Conservation (phyloP, 371 early-diverging fungal genomes). For the Zychaea mexicana region DNA sequence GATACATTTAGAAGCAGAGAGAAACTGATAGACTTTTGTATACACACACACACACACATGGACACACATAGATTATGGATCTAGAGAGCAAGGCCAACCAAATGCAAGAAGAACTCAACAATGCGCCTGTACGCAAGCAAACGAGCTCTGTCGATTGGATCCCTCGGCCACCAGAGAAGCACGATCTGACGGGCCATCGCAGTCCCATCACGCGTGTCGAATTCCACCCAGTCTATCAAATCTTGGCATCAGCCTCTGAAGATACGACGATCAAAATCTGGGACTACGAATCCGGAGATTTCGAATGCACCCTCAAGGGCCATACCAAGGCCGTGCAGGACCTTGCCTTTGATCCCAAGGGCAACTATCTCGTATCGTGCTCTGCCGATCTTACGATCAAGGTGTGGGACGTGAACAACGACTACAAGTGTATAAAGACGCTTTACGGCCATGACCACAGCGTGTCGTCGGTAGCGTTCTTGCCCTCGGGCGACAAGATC, state of each 20-base stretch:
- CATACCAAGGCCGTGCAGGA: slow-evolving; percentile 93
- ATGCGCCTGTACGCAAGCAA: slow-evolving; percentile 66
- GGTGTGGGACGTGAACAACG: slow-evolving; percentile 86
- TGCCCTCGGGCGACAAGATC: slow-evolving; percentile 77
- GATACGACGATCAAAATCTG: slow-evolving; percentile 90
- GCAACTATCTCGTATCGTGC: slow-evolving; percentile 79
- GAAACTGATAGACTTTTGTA: neutral
- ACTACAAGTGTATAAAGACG: slow-evolving; percentile 85
- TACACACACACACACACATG: neutral
- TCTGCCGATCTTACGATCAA: slow-evolving; percentile 90
- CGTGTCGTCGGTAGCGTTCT: slow-evolving; percentile 79
- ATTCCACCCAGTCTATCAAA: slow-evolving; percentile 86
- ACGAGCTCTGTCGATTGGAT: slow-evolving; percentile 75
- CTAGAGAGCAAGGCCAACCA: slow-evolving; percentile 78
- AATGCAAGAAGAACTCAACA: slow-evolving; percentile 76
- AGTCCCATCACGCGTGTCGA: slow-evolving; percentile 80
- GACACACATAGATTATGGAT: slow-evolving; percentile 78
- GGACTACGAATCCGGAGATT: slow-evolving; percentile 91
- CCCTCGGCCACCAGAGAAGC: slow-evolving; percentile 80
- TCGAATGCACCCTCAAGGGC: slow-evolving; percentile 89
- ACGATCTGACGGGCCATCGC: slow-evolving; percentile 78
- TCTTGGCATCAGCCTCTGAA: slow-evolving; percentile 89
- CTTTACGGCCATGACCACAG: slow-evolving; percentile 92
- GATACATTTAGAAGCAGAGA: neutral
- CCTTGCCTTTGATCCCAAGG: slow-evolving; percentile 81